These are phyloP conservation scores for Tuctoria greenei DNA, from an alignment of 176 grass and related monocot species.

Conservation along the genomic window DNA sequence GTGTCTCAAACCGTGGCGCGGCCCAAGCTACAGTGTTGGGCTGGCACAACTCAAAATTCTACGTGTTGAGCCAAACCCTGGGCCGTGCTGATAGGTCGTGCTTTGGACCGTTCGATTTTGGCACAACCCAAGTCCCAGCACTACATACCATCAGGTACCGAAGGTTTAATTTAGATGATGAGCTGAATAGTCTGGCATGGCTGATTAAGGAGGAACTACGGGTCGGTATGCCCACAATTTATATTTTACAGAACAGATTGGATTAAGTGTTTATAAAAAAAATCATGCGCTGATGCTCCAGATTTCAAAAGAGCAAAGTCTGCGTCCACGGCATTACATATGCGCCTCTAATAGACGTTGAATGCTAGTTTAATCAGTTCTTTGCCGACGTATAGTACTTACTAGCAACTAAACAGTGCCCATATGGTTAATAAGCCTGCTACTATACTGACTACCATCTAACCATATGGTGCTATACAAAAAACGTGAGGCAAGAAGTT, in stretches of 20 bases:
- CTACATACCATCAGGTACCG: too few relatives aligned
- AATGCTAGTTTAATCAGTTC: constrained; percentile 29
- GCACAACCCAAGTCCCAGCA: too few relatives aligned
- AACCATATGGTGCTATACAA: constrained; percentile 50
- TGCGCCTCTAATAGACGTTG: constrained; percentile 7
- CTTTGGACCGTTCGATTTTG: too few relatives aligned
- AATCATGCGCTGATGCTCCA: not conserved
- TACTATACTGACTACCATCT: constrained; percentile 41
- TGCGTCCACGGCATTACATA: not conserved
- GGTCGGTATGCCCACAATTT: not conserved
- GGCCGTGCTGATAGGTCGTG: too few relatives aligned
- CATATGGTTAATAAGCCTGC: constrained; percentile 21
- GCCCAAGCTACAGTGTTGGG: too few relatives aligned
- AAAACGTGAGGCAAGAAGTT: constrained; percentile 37
- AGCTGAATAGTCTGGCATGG: not conserved
- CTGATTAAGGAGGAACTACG: not conserved
- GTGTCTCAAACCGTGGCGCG: too few relatives aligned
- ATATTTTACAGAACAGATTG: not conserved
- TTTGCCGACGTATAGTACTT: constrained; percentile 38
- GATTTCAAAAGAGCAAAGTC: constrained; percentile 16
- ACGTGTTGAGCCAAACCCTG: too few relatives aligned
- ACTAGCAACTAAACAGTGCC: constrained; percentile 22
- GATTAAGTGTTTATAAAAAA: not conserved
- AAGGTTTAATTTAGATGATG: not conserved
- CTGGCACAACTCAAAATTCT: too few relatives aligned